Evolutionary conservation across 164 flowering plant species (phyloP).

Genomic region (Cinnamomum chago): DNA sequence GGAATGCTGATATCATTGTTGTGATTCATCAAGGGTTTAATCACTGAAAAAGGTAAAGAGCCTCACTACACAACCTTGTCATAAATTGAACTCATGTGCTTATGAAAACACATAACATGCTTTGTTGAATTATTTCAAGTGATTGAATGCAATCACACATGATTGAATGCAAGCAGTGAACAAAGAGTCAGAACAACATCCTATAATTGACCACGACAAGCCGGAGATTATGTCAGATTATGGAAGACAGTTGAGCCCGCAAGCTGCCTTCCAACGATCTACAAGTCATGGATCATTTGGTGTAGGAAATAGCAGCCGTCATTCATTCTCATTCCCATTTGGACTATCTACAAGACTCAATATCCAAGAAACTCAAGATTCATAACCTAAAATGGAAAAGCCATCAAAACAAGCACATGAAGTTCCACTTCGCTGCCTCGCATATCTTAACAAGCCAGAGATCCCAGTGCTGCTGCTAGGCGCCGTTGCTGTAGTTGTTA

Average conservation of each 20-base stretch:
- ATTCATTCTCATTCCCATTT: constrained; percentile 25
- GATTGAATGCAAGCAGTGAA: constrained; percentile 38
- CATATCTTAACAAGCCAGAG: constrained; percentile 43
- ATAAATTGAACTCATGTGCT: neutral
- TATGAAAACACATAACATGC: neutral
- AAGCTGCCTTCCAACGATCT: constrained; percentile 17
- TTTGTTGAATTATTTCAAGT: neutral
- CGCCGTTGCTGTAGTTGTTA: constrained; percentile 19
- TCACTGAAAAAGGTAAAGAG: constrained; percentile 45
- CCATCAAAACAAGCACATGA: constrained; percentile 4
- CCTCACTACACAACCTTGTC: neutral
- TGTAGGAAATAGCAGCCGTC: constrained; percentile 22
- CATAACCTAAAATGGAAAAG: neutral
- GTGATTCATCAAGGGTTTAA: constrained; percentile 43
- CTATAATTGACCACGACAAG: constrained; percentile 12
- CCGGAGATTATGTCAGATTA: constrained; percentile 17
- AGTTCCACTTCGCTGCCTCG: constrained; percentile 34
- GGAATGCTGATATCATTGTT: constrained; percentile 44
- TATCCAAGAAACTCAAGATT: constrained; percentile 11
- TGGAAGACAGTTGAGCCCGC: constrained; percentile 18
- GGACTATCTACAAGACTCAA: constrained; percentile 16
- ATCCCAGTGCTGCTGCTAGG: constrained; percentile 37
- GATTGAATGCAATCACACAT: neutral
- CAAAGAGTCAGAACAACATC: constrained; percentile 15
- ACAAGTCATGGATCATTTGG: constrained; percentile 31